Base-by-base conservation (phyloP, 805 yeast genomes). In the Pichia occidentalis region DNA sequence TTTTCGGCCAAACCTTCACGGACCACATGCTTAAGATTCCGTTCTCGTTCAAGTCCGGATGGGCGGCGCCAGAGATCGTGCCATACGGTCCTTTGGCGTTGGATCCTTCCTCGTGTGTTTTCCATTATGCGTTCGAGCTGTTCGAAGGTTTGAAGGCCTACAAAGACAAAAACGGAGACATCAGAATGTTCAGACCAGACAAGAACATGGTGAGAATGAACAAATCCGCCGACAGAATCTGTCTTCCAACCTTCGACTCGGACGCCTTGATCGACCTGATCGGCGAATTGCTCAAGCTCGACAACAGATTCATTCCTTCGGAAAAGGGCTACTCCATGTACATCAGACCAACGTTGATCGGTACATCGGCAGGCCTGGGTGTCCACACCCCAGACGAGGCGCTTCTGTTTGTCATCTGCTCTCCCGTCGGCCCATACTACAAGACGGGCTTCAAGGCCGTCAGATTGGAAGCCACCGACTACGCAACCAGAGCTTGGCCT, bases 401-500 rank as follows among this genome's bases (percentile, higher is more conserved):
- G 10, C 67, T 85, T 44, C 65, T 90, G 48, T 92, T 67, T 59
- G 86, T 88, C 32, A 88, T 90, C 60, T 82, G 90, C 30, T 85
- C 95, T 13, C 97, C 97, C 21, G 97, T 90, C 22, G 97, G 97
- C 35, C 97, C 97, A 19, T 92, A 90, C 73, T 86, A 83, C 67
- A 73, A 82, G 54, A 83, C 95, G 14, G 97, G 97, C 14, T 90
- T 90, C 77, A 87, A 88, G 66, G 96, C 97, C 29, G 95, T 92
- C 38, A 71, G 76, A 45, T 73, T 92, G 48, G 96, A 90, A 67
- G 97, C 97, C 49, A 88, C 96, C 24, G 95, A 86, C 59, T 79
- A 85, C 52, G 95, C 95, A 35, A 88, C 88, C 24, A 84, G 98
- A 69, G 97, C 98, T 22, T 90, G 97, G 97, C 97, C 97, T 58